Evolutionary conservation across 2,329 filamentous ascomycete genomes (phyloP), one percentile per base, ranked within the genome.

Genomic region (Aciculosporium take): DNA sequence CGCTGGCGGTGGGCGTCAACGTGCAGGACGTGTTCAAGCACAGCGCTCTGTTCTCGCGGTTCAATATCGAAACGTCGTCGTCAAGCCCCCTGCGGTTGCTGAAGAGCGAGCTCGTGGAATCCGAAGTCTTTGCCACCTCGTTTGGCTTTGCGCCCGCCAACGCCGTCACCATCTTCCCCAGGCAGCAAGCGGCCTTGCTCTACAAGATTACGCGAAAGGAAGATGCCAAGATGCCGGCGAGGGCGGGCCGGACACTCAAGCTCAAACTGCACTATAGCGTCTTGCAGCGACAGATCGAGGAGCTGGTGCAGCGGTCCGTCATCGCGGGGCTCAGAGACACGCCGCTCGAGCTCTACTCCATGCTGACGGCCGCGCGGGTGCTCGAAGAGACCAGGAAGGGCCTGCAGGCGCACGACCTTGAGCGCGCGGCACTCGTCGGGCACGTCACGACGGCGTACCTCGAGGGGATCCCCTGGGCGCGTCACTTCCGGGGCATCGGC

Each of bases 21-120:
- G 91, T 98, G 5, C 88, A 96, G 53, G 91, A 98, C 51, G 76
- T 93, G 23, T 96, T 96, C 67, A 94, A 94, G 56, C 77, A 85
- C 47, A 66, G 78, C 7, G 71, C 76, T 0, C 69, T 96, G 0
- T 91, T 91, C 54, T 95, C 88, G 0, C 81, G 81, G 8, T 98
- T 98, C 57, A 94, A 84, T 12, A 81, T 98, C 40, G 87, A 85
- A 10, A 87, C 88, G 0, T 81, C 85, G 1, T 84, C 72, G 42
- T 59, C 74, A 20, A 79, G 81, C 24, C 91, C 91, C 0, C 59
- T 96, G 8, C 74, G 82, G 4, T 64, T 98, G 6, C 69, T 83
- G 35, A 73, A 73, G 41, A 84, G 84, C 48, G 70, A 76, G 40
- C 71, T 98, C 1, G 60, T 81, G 10, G 74, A 73, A 5, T 88